phyloP scores from a whole-genome alignment of 805 yeast species.

The Cyberlindnera euphorbiiphila region DNA sequence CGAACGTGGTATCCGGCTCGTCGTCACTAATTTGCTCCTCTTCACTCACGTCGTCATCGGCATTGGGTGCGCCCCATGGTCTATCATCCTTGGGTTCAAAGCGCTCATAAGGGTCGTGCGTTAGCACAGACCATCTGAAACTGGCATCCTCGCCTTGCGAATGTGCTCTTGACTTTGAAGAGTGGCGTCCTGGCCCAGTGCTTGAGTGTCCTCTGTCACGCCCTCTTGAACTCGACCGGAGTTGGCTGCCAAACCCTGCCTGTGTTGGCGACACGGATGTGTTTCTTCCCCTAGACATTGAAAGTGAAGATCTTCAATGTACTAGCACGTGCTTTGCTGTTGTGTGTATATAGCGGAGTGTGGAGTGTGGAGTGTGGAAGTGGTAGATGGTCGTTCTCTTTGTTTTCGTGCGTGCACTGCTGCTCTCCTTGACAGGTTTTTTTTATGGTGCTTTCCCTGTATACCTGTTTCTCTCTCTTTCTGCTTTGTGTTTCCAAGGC shows the following conservation, averaged over 20 bases:
- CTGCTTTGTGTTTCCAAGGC: too few species aligned
- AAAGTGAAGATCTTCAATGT: background rate
- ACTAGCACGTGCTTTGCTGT: background rate
- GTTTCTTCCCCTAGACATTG: slow-evolving; percentile 11
- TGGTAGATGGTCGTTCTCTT: too few species aligned
- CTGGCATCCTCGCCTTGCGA: slow-evolving; percentile 30
- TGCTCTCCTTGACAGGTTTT: too few species aligned
- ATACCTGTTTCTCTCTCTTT: too few species aligned
- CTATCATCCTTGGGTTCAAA: slow-evolving; percentile 29
- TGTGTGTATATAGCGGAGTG: background rate
- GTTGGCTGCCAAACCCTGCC: slow-evolving; percentile 1
- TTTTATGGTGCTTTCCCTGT: too few species aligned
- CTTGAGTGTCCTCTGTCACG: slow-evolving; percentile 17
- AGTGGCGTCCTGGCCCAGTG: slow-evolving; percentile 7
- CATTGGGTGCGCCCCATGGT: slow-evolving; percentile 21
- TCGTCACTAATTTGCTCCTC: slow-evolving; percentile 60
- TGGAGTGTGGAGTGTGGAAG: too few species aligned
- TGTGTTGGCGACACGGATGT: slow-evolving; percentile 10
- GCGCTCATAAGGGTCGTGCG: slow-evolving; percentile 73
- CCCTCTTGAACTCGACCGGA: slow-evolving; percentile 16
- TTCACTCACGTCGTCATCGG: slow-evolving; percentile 36
- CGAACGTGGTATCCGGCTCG: slow-evolving; percentile 30
- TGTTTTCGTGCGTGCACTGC: too few species aligned
- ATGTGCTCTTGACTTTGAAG: slow-evolving; percentile 21
- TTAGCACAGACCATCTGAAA: slow-evolving; percentile 59